A percentile compares a stretch with the other conserved stretches of the same genome.
phyloP scores from a whole-genome alignment of 2,329 filamentous ascomycete species.

The Scedosporium apiospermum region DNA sequence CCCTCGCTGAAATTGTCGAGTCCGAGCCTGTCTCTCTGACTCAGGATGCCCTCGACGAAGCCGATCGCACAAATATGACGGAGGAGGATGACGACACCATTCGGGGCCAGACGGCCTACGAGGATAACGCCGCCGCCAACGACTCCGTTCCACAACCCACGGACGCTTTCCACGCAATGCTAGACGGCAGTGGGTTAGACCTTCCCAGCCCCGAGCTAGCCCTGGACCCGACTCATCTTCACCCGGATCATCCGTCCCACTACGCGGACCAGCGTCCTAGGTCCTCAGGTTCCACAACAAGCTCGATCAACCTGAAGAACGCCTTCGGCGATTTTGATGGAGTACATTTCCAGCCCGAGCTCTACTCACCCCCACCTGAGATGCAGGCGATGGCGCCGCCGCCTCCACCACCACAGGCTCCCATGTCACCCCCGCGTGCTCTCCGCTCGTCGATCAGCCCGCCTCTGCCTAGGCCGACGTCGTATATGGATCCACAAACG shows the following conservation, averaged over 20 bases:
- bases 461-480: slow-evolving; percentile 22
- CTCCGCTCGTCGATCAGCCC: not conserved
- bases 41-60: slow-evolving; percentile 42
- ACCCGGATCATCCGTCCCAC: not conserved
- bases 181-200: slow-evolving; percentile 11
- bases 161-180: slow-evolving; percentile 24
- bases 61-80: slow-evolving; percentile 30
- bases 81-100: slow-evolving; percentile 29
- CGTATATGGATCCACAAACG: slow-evolving; percentile 53
- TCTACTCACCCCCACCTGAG: slow-evolving; percentile 9
- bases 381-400: slow-evolving; percentile 11
- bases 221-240: not conserved
- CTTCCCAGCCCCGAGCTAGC: not conserved
- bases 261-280: slow-evolving; percentile 17
- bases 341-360: slow-evolving; percentile 59
- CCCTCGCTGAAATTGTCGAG: slow-evolving; percentile 48
- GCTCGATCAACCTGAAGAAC: slow-evolving; percentile 52
- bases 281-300: slow-evolving; percentile 50
- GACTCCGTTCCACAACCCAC: slow-evolving; percentile 16
- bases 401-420: slow-evolving; percentile 6
- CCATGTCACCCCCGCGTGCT: not conserved
- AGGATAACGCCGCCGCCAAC: not conserved
- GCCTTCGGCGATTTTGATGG: slow-evolving; percentile 78
- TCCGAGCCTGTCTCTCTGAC: slow-evolving; percentile 43
- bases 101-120: slow-evolving; percentile 16